These are phyloP conservation scores for Oryza officinalis DNA, from an alignment of 176 grass and related monocot genomes.

Conservation along the genomic window DNA sequence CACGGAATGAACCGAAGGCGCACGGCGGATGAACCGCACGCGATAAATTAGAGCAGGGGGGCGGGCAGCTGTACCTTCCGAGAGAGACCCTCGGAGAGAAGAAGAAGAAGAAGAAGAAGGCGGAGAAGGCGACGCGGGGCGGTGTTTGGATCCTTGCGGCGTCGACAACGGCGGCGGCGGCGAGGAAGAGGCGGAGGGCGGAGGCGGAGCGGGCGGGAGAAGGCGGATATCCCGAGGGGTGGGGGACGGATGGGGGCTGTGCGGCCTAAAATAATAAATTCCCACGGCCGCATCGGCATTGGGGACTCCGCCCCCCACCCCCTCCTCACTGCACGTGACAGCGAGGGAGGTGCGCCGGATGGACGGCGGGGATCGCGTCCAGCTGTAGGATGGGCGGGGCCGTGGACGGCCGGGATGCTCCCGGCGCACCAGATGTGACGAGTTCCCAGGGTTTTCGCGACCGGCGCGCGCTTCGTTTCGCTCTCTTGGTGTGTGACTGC, in stretches of 20 bases:
- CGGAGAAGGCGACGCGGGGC: slow-evolving; percentile 32
- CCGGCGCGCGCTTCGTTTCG: background rate
- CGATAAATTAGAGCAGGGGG: background rate
- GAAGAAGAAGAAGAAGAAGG: background rate
- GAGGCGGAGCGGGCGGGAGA: background rate
- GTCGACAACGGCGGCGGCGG: background rate
- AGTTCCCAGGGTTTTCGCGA: background rate
- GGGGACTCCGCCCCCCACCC: slow-evolving; percentile 39
- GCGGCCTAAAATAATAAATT: slow-evolving; percentile 44
- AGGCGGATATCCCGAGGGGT: slow-evolving; percentile 50
- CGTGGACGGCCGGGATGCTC: background rate
- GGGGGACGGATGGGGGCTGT: slow-evolving; percentile 18
- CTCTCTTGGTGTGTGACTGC: background rate
- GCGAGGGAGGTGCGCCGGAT: background rate
- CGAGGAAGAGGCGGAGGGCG: background rate
- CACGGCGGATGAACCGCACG: background rate
- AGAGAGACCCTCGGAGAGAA: background rate
- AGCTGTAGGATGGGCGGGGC: background rate
- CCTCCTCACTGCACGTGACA: slow-evolving; percentile 16
- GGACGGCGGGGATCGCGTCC: background rate
- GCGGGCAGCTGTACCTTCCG: slow-evolving; percentile 22
- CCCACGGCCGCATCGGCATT: slow-evolving; percentile 28
- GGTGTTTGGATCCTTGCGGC: slow-evolving; percentile 34
- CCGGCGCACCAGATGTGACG: background rate
- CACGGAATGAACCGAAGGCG: background rate